A percentile compares a stretch with the other conserved stretches of the same genome.
These are phyloP conservation scores for Phanerochaete sordida DNA, from an alignment of 768 basidiomycete species.

Conservation along the genomic window DNA sequence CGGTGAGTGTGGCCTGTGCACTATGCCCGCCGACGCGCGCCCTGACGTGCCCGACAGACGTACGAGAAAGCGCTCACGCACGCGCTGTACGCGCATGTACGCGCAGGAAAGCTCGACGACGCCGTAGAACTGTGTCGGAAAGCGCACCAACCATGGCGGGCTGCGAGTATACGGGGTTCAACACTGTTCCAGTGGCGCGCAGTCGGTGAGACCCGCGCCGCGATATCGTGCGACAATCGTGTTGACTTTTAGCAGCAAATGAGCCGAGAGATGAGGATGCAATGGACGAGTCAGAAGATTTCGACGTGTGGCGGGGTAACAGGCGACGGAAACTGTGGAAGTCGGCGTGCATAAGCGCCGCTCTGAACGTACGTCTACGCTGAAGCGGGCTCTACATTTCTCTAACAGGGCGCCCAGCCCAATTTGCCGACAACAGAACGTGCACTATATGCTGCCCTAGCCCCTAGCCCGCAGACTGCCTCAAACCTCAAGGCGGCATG, in stretches of 20 bases:
- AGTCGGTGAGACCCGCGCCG: slow-evolving; percentile 46
- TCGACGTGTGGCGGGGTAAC: slow-evolving; percentile 70
- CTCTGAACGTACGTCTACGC: slow-evolving; percentile 59
- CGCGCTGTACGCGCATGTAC: slow-evolving; percentile 75
- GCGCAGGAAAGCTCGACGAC: slow-evolving; percentile 81
- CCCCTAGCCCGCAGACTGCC: slow-evolving; percentile 65
- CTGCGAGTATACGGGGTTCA: slow-evolving; percentile 84
- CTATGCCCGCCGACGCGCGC: background rate
- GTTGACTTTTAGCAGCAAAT: slow-evolving; percentile 33
- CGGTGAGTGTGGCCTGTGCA: slow-evolving; percentile 44
- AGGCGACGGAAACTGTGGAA: slow-evolving; percentile 83
- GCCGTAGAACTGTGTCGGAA: slow-evolving; percentile 79
- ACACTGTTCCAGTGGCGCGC: slow-evolving; percentile 72
- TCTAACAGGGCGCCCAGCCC: slow-evolving; percentile 31
- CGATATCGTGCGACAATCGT: background rate
- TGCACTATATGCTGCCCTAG: slow-evolving; percentile 84
- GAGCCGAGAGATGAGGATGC: slow-evolving; percentile 46
- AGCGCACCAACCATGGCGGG: slow-evolving; percentile 89
- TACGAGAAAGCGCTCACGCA: slow-evolving; percentile 79
- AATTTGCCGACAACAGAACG: slow-evolving; percentile 70
- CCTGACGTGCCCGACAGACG: slow-evolving; percentile 40
- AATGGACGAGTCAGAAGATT: slow-evolving; percentile 39
- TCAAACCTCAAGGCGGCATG: slow-evolving; percentile 69
- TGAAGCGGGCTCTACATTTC: background rate
- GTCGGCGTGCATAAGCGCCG: slow-evolving; percentile 73